Evolutionary conservation across 2,329 filamentous ascomycete genomes (phyloP).

Genomic region (Ceratocystis smalleyi): DNA sequence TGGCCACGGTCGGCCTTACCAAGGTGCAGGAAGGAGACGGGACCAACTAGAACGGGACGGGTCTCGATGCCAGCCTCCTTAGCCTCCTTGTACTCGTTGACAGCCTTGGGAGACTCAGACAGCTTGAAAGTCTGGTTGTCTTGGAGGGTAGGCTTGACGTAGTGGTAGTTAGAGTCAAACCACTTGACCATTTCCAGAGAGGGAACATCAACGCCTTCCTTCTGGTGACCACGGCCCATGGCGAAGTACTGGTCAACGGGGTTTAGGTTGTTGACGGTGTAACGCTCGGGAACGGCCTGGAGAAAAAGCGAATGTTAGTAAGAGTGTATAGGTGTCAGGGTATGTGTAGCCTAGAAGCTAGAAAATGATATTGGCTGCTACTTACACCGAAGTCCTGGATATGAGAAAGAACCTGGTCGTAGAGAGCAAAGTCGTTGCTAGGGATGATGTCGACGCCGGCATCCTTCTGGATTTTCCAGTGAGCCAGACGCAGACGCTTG

Average conservation of each 20-base stretch:
- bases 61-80: constrained; percentile 92
- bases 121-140: constrained; percentile 96
- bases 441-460: constrained; percentile 95
- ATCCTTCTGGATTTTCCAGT: constrained; percentile 99
- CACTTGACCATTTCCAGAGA: constrained; percentile 99
- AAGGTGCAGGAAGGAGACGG: constrained; percentile 92
- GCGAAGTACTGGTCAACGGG: constrained; percentile 95
- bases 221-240: constrained; percentile 98
- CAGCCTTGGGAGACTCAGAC: constrained; percentile 73
- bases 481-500: constrained; percentile 87
- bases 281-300: constrained; percentile 79
- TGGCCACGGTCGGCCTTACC: constrained; percentile 97
- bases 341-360: constrained; percentile 8
- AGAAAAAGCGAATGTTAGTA: constrained; percentile 16
- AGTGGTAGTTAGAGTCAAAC: constrained; percentile 99
- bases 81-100: constrained; percentile 86
- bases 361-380: constrained; percentile 18
- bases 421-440: constrained; percentile 98
- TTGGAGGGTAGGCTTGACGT: constrained; percentile 97
- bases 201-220: constrained; percentile 82
- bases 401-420: constrained; percentile 94
- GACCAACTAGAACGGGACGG: constrained; percentile 85
- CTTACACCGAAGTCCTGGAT: constrained; percentile 93
- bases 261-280: constrained; percentile 78
- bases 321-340: not conserved